Evolutionary conservation across 495 filamentous ascomycete genomes (phyloP).

Genomic region (Penicillium macrosclerotiorum): DNA sequence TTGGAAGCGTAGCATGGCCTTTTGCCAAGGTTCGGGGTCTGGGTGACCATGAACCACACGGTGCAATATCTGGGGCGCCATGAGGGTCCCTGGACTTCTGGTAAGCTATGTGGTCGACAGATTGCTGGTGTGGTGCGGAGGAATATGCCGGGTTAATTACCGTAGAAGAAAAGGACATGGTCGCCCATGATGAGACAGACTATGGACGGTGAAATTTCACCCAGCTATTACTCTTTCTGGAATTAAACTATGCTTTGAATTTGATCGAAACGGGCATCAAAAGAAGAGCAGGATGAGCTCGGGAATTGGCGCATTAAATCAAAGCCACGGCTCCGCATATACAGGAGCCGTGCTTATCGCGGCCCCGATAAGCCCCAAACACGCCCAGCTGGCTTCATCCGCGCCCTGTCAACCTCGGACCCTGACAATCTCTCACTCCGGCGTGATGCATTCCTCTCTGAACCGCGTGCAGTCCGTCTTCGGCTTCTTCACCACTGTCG

Average conservation of each 20-base stretch:
- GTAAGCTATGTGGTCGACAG: not conserved
- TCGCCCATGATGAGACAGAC: slow-evolving; percentile 39
- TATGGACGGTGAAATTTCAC: too few relatives aligned
- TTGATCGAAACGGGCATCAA: too few relatives aligned
- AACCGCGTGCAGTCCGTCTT: slow-evolving; percentile 89
- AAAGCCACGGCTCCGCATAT: not conserved
- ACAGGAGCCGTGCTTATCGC: not conserved
- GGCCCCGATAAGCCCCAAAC: slow-evolving; percentile 24
- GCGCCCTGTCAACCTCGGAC: not conserved
- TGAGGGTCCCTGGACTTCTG: slow-evolving; percentile 49
- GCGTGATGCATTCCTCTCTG: slow-evolving; percentile 80
- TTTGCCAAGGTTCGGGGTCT: slow-evolving; percentile 48
- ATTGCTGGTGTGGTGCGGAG: not conserved
- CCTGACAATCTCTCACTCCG: not conserved
- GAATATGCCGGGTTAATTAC: slow-evolving; percentile 30
- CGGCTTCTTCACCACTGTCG: slow-evolving; percentile 95
- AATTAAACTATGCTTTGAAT: too few relatives aligned
- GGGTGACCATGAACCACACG: slow-evolving; percentile 71
- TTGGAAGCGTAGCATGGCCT: slow-evolving; percentile 56
- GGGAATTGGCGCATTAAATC: not conserved
- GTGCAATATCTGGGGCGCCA: slow-evolving; percentile 79
- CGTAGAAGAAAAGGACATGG: slow-evolving; percentile 57
- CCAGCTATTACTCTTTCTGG: too few relatives aligned
- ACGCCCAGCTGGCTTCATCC: slow-evolving; percentile 41
- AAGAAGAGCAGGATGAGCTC: not conserved